Conservation (phyloP, 2,329 filamentous ascomycete species). For the Microcyclospora pomicola region DNA sequence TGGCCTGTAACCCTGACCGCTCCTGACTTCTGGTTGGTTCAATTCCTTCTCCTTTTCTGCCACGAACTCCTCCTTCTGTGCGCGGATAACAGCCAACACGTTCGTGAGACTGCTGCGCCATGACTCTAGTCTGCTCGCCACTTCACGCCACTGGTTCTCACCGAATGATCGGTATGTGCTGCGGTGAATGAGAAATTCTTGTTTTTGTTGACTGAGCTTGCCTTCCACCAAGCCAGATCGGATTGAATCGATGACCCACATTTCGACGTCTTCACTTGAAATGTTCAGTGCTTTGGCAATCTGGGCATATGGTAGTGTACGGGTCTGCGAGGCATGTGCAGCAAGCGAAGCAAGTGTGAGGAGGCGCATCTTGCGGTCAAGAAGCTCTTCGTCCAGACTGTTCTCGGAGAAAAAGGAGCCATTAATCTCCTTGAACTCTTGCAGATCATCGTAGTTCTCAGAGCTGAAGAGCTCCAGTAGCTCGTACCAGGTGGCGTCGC, state of each 20-base stretch:
- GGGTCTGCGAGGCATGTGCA: slow-evolving; percentile 59
- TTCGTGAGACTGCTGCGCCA: slow-evolving; percentile 73
- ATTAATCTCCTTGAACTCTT: slow-evolving; percentile 88
- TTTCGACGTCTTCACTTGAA: slow-evolving; percentile 71
- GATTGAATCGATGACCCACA: slow-evolving; percentile 98
- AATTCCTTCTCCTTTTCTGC: slow-evolving; percentile 64
- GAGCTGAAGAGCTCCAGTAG: slow-evolving; percentile 91
- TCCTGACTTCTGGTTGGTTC: slow-evolving; percentile 4
- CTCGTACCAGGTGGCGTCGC: slow-evolving; percentile 74
- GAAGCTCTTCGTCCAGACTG: slow-evolving; percentile 53
- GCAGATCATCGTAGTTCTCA: slow-evolving; percentile 88
- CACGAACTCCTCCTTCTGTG: slow-evolving; percentile 68
- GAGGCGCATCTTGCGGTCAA: slow-evolving; percentile 92
- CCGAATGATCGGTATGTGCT: slow-evolving; percentile 94
- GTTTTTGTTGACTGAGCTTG: slow-evolving; percentile 83
- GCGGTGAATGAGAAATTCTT: slow-evolving; percentile 89
- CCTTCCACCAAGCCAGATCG: slow-evolving; percentile 90
- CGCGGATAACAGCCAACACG: slow-evolving; percentile 63
- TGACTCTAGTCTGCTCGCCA: slow-evolving; percentile 77
- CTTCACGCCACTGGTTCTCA: slow-evolving; percentile 95
- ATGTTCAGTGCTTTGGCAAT: slow-evolving; percentile 81
- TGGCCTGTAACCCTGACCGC: slow-evolving; percentile 6
- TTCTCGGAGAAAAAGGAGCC: slow-evolving; percentile 70
- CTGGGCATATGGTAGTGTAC: slow-evolving; percentile 74
- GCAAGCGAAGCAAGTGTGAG: slow-evolving; percentile 85